Base-by-base conservation (phyloP, 2,329 filamentous ascomycete genomes). In the Penicillium sp. region DNA sequence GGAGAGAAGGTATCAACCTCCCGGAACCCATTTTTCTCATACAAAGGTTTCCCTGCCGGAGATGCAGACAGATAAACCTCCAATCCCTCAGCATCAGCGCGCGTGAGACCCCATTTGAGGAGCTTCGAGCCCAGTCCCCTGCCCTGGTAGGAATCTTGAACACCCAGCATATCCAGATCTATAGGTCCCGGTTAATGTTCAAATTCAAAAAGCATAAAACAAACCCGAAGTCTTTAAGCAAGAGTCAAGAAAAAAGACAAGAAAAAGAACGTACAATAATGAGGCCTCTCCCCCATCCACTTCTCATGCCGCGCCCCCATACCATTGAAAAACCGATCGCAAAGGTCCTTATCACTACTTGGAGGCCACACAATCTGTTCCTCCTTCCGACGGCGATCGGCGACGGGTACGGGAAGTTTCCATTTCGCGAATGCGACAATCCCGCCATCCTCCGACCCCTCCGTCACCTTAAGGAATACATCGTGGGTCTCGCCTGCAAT, bases 11-110 rank as follows among this genome's bases (percentile, higher is more conserved):
- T 38, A 24, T 51, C 47, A 35, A 61, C 29, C 11, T 69, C 63
- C 24, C 63, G 61, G 58, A 79, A 79, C 5, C 75, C 74, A 50
- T 68, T 66, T 40, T 68, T 77, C 56, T 68, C 50, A 58, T 79
- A 79, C 34, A 79, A 24, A 1, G 60, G 56, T 48, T 70, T 72
- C 2, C 69, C 77, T 5, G 51, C 64, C 14, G 64, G 61, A 3
- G 73, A 74, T 14, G 74, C 66, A 37, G 73, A 68, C 0, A 79
- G 66, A 38, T 69, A 78, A 2, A 65, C 66, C 20, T 72, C 67
- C 5, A 78, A 37, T 0, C 68, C 66, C 31, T 69, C 68, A 20
- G 61, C 66, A 47, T 69, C 68, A 2, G 76, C 74, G 16, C 74
- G 68, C 11, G 69, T 66, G 1, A 77, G 45, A 2, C 72, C 72